Percentiles rank a stretch among this genome's conserved stretches.
phyloP scores from a whole-genome alignment of 129 eudicot genomes.

The Tagetes patula region DNA sequence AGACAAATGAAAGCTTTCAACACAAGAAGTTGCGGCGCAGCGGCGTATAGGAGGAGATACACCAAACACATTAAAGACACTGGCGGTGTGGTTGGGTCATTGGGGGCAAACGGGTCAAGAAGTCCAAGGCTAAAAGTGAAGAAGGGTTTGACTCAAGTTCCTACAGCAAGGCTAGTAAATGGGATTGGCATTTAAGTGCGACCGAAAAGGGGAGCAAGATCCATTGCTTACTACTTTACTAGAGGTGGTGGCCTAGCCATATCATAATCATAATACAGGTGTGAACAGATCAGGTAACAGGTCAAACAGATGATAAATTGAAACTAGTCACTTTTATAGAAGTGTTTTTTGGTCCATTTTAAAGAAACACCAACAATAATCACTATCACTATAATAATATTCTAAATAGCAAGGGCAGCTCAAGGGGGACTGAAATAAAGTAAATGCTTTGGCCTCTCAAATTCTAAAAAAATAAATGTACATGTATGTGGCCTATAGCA shows the following conservation, averaged over 20 bases:
- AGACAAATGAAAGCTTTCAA: conserved; percentile 69
- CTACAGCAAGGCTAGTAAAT: conserved; percentile 69
- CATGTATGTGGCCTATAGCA: too few species aligned
- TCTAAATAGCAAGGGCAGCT: not conserved
- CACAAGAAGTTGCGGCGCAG: conserved; percentile 46
- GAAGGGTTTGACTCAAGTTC: conserved; percentile 48
- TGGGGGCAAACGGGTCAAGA: conserved; percentile 15
- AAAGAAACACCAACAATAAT: not conserved
- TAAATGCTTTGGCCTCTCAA: too few species aligned
- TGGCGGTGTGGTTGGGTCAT: conserved; percentile 19
- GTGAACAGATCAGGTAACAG: conserved; percentile 33
- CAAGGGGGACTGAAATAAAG: too few species aligned
- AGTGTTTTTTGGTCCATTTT: not conserved
- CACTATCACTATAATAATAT: not conserved
- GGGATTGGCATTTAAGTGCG: conserved; percentile 45
- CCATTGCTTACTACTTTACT: conserved; percentile 48
- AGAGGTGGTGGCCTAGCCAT: conserved; percentile 53
- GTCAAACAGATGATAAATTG: conserved; percentile 22
- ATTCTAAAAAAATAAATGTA: too few species aligned
- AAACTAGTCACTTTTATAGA: not conserved
- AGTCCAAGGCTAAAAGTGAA: conserved; percentile 33
- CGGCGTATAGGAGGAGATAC: conserved; percentile 29
- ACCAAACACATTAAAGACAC: conserved; percentile 30
- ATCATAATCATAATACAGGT: conserved; percentile 18
- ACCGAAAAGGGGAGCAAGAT: conserved; percentile 41